Evolutionary conservation across 768 basidiomycete species (phyloP), one percentile per base, ranked within the genome.

Genomic region (Lentinula detonsa): DNA sequence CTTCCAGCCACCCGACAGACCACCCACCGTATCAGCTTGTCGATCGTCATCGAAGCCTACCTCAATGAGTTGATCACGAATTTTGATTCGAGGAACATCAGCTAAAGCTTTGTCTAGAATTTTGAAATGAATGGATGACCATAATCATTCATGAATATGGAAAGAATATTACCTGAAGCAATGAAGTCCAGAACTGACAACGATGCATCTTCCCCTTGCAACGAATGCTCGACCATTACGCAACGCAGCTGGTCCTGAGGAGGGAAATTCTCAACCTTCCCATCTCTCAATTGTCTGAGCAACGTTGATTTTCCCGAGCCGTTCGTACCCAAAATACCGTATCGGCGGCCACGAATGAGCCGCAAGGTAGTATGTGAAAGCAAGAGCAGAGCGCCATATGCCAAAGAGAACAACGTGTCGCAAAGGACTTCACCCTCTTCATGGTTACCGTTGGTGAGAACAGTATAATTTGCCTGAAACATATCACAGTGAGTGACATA

Each of bases 1-100:
- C 79, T 98, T 98, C 95, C 95, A 98, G 46, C 96, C 95, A 68
- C 96, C 96, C 13, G 95, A 97, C 63, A 98, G 78, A 45, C 91
- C 88, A 52, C 90, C 93, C 62, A 98, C 95, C 56, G 83, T 76
- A 67, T 96, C 91, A 43, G 82, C 75, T 75, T 98, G 95, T 61
- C 92, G 83, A 51, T 78, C 81, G 66, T 91, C 91, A 68, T 94
- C 90, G 71, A 98, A 98, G 55, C 96, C 96, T 57, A 98, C 95
- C 68, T 91, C 93, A 10, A 80, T 64, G 5, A 98, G 83, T 71
- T 94, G 92, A 23, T 82, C 83, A 60, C 85, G 80, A 67, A 98
- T 91, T 75, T 88, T 87, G 42, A 82, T 76, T 49, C 85, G 81
- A n/a, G 85, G 74, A 43, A 90, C 76, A 64, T 77, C 70, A 49